These are phyloP conservation scores for Cercospora citrullina DNA, from an alignment of 2,329 filamentous ascomycete species.

Conservation along the genomic window DNA sequence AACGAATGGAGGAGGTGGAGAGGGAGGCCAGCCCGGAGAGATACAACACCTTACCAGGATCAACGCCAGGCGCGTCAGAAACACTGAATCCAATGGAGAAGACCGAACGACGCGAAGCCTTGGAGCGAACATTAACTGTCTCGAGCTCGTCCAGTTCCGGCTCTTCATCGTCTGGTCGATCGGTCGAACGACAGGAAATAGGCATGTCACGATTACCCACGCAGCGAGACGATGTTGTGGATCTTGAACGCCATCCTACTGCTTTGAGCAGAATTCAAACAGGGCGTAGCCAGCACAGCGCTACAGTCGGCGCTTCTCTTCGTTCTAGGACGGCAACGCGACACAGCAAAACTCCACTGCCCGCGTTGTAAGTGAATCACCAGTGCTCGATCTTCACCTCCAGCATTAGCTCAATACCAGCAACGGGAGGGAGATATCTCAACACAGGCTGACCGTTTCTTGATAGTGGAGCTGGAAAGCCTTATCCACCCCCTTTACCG, in stretches of 20 bases:
- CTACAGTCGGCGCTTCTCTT: constrained; percentile 62
- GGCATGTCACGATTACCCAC: constrained; percentile 63
- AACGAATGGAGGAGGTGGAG: constrained; percentile 57
- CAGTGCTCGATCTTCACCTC: background rate
- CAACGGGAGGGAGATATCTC: background rate
- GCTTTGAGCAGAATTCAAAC: constrained; percentile 72
- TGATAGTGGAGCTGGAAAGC: constrained; percentile 64
- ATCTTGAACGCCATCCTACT: constrained; percentile 68
- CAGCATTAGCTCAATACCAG: background rate
- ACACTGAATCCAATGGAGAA: constrained; percentile 16
- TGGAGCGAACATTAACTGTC: constrained; percentile 61
- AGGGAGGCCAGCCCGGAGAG: constrained; percentile 53
- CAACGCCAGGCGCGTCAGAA: constrained; percentile 46
- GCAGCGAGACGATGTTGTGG: constrained; percentile 53
- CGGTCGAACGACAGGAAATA: constrained; percentile 44
- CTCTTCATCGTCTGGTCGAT: constrained; percentile 36
- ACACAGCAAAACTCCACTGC: constrained; percentile 54
- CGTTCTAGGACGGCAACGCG: constrained; percentile 42
- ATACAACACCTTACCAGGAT: constrained; percentile 26
- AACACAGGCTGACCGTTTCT: background rate
- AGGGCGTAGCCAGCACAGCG: constrained; percentile 67
- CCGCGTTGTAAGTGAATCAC: constrained; percentile 52
- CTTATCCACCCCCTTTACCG: constrained; percentile 67
- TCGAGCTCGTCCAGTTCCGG: constrained; percentile 53
- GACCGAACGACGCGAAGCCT: constrained; percentile 40